Base-by-base conservation (phyloP, 2,329 filamentous ascomycete genomes). In the Talaromyces sp. region DNA sequence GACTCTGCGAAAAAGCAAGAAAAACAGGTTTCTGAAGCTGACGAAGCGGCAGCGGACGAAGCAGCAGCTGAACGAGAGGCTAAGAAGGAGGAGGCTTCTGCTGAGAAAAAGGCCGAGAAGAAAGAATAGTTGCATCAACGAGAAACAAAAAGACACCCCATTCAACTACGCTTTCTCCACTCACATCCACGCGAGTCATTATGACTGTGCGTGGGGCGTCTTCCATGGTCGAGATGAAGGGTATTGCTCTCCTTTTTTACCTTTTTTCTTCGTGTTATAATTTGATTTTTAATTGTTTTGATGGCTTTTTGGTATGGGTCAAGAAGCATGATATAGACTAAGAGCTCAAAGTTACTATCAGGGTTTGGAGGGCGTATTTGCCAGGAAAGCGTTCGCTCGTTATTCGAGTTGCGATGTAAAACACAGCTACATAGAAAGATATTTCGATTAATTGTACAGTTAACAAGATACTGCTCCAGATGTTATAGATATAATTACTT, bases 21-120 rank as follows among this genome's bases (percentile, higher is more conserved):
- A 24, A 46, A 68, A 54, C 85, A 87, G 64, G 71, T 73, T 56
- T 68, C 74, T 8, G 76, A 81, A 66, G 77, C 77, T 2, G 75
- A 75, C 35, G 75, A 80, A 65, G 72, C 74, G 17, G 67, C 73
- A 64, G 66, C 70, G 27, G 76, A 78, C 62, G 71, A 77, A 58
- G 72, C 73, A 24, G 69, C 72, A 60, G 69, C 67, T 53, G 72
- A 75, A 50, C 38, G 26, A 54, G 24, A 38, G 14, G 19, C 32
- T 27, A 29, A 31, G 29, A 3, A 58, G 38, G 35, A 43, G 19
- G 59, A 55, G 3, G 38, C 53, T n/a, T 31, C 56, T 26, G 19
- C 52, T 53, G 46, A 50, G 29, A 60, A 57, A 46, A n/a, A 48
- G 29, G 26, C 55, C 19, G 55, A 51, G 21, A 57, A 57, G 55